Percentiles rank a stretch among this genome's conserved stretches.
These are phyloP conservation scores for Chalaropsis ovoidea DNA, from an alignment of 2,329 filamentous ascomycete genomes.

Conservation along the genomic window DNA sequence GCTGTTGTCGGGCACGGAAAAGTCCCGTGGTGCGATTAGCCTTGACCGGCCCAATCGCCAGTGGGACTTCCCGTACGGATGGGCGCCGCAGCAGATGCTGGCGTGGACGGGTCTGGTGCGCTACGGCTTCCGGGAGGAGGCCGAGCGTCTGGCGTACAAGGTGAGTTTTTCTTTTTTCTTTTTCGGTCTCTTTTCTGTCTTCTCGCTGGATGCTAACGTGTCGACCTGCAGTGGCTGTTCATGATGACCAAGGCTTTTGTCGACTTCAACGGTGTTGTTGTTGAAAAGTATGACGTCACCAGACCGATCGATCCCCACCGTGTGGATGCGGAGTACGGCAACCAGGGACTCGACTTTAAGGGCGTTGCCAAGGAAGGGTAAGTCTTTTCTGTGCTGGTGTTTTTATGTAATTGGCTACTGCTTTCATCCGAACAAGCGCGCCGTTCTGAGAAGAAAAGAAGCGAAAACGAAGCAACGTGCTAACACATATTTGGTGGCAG, in stretches of 20 bases:
- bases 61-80: conserved; percentile 97
- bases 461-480: no score
- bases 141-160: conserved; percentile 81
- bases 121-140: conserved; percentile 85
- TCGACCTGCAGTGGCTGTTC: conserved; percentile 58
- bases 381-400: conserved; percentile 35
- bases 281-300: conserved; percentile 98
- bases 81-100: conserved; percentile 97
- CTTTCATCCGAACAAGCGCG: background rate
- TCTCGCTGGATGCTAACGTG: background rate
- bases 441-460: no score
- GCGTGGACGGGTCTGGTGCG: conserved; percentile 88
- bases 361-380: conserved; percentile 93
- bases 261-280: conserved; percentile 94
- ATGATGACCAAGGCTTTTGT: conserved; percentile 99
- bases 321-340: conserved; percentile 94
- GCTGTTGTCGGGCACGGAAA: conserved; percentile 77
- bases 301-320: conserved; percentile 79
- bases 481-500: conserved; percentile 39
- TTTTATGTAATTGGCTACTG: background rate
- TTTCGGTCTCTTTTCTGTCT: background rate
- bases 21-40: conserved; percentile 70
- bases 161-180: conserved; percentile 2
- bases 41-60: conserved; percentile 84
- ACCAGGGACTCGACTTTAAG: conserved; percentile 91